phyloP scores from a whole-genome alignment of 352 stramenopile genomes.

The Phytophthora hybrid region DNA sequence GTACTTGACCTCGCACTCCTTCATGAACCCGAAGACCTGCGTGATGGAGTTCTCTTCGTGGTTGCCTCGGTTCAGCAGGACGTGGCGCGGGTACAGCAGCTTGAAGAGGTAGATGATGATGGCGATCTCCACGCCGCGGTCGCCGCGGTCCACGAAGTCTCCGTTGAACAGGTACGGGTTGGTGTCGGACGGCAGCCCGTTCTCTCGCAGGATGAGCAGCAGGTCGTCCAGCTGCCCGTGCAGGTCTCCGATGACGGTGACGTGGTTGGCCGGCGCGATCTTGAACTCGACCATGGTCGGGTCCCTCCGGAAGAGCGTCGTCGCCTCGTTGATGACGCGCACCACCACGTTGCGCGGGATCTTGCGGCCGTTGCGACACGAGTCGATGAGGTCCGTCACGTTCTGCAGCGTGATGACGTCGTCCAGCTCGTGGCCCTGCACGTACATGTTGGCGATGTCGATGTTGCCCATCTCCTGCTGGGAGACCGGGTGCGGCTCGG shows the following conservation, averaged over 20 bases:
- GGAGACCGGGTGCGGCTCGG: slow-evolving; percentile 36
- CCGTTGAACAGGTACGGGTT: slow-evolving; percentile 92
- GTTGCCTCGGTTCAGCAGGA: slow-evolving; percentile 87
- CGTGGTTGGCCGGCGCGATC: slow-evolving; percentile 76
- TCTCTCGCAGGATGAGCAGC: slow-evolving; percentile 85
- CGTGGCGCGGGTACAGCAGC: slow-evolving; percentile 75
- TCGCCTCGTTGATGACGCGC: slow-evolving; percentile 72
- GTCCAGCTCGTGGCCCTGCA: slow-evolving; percentile 65
- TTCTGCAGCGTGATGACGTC: slow-evolving; percentile 72
- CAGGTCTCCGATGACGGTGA: slow-evolving; percentile 85
- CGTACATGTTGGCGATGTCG: slow-evolving; percentile 89
- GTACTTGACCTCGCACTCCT: slow-evolving; percentile 87
- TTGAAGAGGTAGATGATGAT: slow-evolving; percentile 88
- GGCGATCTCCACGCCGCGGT: slow-evolving; percentile 81
- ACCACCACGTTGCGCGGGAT: slow-evolving; percentile 82
- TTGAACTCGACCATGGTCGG: slow-evolving; percentile 76
- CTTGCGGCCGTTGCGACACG: slow-evolving; percentile 80
- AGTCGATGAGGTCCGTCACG: slow-evolving; percentile 78
- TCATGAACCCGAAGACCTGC: slow-evolving; percentile 90
- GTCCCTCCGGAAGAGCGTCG: slow-evolving; percentile 55
- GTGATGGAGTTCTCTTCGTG: slow-evolving; percentile 90
- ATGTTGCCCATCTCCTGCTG: slow-evolving; percentile 75
- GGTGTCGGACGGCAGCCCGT: slow-evolving; percentile 71
- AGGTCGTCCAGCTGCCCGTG: slow-evolving; percentile 90
- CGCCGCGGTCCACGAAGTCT: slow-evolving; percentile 86